Evolutionary conservation across 2,329 filamentous ascomycete genomes (phyloP), one percentile per base, ranked within the genome.

Genomic region (Claviceps sp.): DNA sequence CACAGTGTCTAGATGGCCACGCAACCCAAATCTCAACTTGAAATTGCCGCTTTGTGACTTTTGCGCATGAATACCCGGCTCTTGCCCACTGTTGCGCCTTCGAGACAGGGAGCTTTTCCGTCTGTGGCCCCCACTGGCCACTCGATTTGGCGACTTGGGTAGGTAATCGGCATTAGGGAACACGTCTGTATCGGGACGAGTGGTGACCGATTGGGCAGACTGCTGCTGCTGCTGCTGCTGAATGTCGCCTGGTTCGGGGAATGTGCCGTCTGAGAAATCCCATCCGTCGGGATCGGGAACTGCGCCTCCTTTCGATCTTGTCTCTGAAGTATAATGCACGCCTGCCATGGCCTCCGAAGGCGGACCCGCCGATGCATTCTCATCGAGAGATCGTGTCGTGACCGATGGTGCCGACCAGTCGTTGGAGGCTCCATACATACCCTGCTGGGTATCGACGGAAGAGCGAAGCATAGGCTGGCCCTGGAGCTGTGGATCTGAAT

Each of bases 1-100:
- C 5, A 98, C 88, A 2, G 94, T 90, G 64, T 97, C 89, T 2
- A 98, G 77, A 66, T 98, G 93, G 1, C 93, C 93, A 50, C 91
- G 79, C 4, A 98, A 76, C 4, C 89, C 91, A 63, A 95, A 97
- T 49, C 89, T 82, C 54, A 97, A 84, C 67, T 94, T 96, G 72
- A 98, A 97, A 58, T 79, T 88, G 16, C 82, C 78, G 26, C 74
- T 79, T 55, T 96, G 90, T 1, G 75, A 68, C 62, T 83, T 86
- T 52, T 81, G 74, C 2, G 65, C 63, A 38, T 73, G 74, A 34
- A 80, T 61, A 0, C 76, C 74, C 40, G 82, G 63, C 41, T 83
- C 80, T 45, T 81, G 75, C 20, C 95, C 89, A 7, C 79, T 73
- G 55, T 82, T 86, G 57, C 82, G 76, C 59, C 86, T 77, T 51